A percentile compares a stretch with the other conserved stretches of the same genome.
These are phyloP conservation scores for Tuber melanosporum DNA, from an alignment of 495 filamentous ascomycete species.

Conservation along the genomic window DNA sequence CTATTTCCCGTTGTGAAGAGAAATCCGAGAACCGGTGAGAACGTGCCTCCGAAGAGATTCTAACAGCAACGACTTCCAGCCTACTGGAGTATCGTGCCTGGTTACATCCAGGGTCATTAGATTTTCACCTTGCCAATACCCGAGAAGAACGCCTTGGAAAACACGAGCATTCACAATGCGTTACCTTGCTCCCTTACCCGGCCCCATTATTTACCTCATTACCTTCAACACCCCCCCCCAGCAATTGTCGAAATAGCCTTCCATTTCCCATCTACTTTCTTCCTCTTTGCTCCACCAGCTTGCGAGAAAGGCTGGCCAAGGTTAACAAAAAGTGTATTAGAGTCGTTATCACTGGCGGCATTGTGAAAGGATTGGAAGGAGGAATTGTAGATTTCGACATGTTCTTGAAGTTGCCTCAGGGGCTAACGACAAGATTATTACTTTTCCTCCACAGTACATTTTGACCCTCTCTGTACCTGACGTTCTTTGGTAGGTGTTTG, in stretches of 20 bases:
- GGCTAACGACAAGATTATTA: background rate
- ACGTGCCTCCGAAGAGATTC: too few species aligned
- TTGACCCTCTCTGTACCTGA: too few species aligned
- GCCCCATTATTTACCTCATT: background rate
- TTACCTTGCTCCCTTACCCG: background rate
- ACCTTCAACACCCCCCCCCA: background rate
- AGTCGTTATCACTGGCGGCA: background rate
- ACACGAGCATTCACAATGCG: background rate
- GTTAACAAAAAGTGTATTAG: background rate
- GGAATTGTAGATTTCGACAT: background rate
- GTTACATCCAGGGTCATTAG: too few species aligned
- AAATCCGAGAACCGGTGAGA: too few species aligned
- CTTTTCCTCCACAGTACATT: background rate
- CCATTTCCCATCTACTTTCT: background rate
- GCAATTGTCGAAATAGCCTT: background rate
- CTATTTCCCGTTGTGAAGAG: too few species aligned
- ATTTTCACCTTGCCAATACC: too few species aligned
- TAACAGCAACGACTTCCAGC: too few species aligned
- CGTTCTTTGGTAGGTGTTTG: too few species aligned
- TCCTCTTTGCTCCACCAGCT: background rate
- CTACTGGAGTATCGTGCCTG: too few species aligned
- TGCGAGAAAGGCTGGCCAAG: background rate
- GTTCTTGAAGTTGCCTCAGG: background rate
- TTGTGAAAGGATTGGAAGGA: background rate
- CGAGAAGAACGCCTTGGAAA: too few species aligned